A percentile compares a stretch with the other conserved stretches of the same genome.
These are phyloP conservation scores for Sugiyamaella floridensis DNA, from an alignment of 805 yeast genomes.

Conservation along the genomic window DNA sequence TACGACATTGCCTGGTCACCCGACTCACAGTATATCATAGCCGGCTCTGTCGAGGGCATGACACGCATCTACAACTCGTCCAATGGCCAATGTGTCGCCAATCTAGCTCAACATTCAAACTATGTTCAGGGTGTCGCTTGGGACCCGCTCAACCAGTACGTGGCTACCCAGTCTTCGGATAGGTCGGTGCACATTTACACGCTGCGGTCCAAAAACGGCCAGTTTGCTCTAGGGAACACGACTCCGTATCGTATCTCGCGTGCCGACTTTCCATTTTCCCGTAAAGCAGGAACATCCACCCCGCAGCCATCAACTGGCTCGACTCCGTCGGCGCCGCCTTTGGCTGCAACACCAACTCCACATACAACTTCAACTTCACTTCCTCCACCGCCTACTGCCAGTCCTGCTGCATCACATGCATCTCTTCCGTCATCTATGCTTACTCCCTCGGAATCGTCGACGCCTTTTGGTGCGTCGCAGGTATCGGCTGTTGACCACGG, in stretches of 20 bases:
- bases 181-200: conserved; percentile 68
- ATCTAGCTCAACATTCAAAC: conserved; percentile 69
- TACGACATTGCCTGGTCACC: conserved; percentile 95
- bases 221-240: conserved; percentile 32
- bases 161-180: conserved; percentile 89
- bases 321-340: not conserved
- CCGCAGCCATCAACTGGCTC: not conserved
- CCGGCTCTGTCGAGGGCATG: conserved; percentile 88
- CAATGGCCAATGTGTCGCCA: conserved; percentile 51
- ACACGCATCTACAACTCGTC: conserved; percentile 58
- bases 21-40: conserved; percentile 61
- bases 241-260: conserved; percentile 43
- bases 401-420: conserved; percentile 3
- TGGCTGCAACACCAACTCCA: not conserved
- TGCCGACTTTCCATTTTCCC: conserved; percentile 47
- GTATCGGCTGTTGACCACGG: not conserved
- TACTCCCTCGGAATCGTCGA: not conserved
- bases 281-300: not conserved
- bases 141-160: conserved; percentile 77
- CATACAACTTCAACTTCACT: not conserved
- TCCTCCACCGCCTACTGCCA: not conserved
- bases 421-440: not conserved
- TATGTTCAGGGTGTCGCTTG: conserved; percentile 94
- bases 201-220: conserved; percentile 31
- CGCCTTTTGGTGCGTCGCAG: not conserved